Conservation (phyloP, 2,329 filamentous ascomycete species). For the Penicillium rolfsii region DNA sequence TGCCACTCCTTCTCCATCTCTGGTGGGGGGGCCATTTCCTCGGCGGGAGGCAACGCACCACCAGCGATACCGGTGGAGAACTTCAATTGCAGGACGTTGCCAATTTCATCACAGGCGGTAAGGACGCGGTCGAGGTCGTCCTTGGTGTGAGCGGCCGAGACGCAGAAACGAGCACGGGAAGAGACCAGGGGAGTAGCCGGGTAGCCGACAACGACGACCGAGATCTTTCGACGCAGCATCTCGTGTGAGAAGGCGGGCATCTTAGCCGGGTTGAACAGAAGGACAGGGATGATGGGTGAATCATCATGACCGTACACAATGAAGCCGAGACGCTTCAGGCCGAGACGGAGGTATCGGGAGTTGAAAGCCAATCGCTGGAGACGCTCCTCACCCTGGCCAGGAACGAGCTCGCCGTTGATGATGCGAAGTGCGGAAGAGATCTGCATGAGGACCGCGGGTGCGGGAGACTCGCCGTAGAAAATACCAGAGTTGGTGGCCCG, state of each 20-base stretch:
- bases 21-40: constrained; percentile 62
- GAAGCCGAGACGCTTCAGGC: constrained; percentile 92
- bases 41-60: constrained; percentile 75
- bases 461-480: constrained; percentile 82
- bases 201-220: constrained; percentile 95
- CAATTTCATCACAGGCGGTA: constrained; percentile 87
- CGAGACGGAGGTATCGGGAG: constrained; percentile 94
- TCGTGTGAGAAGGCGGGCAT: constrained; percentile 98
- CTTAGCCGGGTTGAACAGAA: constrained; percentile 98
- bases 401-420: constrained; percentile 83
- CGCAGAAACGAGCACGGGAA: constrained; percentile 92
- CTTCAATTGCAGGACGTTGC: constrained; percentile 89
- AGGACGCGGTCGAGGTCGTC: constrained; percentile 92
- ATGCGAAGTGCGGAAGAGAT: constrained; percentile 85
- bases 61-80: constrained; percentile 96
- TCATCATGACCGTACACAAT: constrained; percentile 98
- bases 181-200: constrained; percentile 94
- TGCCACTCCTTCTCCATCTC: constrained; percentile 73
- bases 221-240: constrained; percentile 97
- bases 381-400: constrained; percentile 92
- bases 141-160: constrained; percentile 96
- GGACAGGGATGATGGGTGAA: constrained; percentile 91
- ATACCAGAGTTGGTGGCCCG: constrained; percentile 82
- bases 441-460: constrained; percentile 86
- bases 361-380: constrained; percentile 97